Evolutionary conservation across 805 yeast genomes (phyloP).

Genomic region (Candida corydali): DNA sequence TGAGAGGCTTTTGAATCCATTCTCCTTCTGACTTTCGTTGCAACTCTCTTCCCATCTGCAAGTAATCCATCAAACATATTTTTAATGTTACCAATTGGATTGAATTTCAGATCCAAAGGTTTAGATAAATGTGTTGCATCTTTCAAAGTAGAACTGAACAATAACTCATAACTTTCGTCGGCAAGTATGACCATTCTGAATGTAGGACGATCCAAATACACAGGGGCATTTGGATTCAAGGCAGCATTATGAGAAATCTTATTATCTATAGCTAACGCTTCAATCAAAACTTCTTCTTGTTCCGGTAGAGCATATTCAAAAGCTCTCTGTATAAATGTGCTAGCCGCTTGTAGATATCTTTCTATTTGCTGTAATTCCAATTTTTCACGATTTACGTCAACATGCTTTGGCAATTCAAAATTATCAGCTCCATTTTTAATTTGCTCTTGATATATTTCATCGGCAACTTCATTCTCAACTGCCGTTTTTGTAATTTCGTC

Average conservation of each 20-base stretch:
- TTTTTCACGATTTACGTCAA: slow-evolving; percentile 58
- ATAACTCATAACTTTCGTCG: slow-evolving; percentile 85
- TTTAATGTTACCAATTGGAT: slow-evolving; percentile 58
- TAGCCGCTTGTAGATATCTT: slow-evolving; percentile 81
- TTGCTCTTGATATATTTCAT: slow-evolving; percentile 46
- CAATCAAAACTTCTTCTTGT: slow-evolving; percentile 36
- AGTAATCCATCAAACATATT: slow-evolving; percentile 88
- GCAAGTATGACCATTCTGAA: slow-evolving; percentile 93
- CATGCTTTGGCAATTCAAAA: slow-evolving; percentile 49
- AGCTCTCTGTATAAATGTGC: slow-evolving; percentile 79
- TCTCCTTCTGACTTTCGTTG: slow-evolving; percentile 80
- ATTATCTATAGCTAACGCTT: slow-evolving; percentile 34
- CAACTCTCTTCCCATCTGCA: slow-evolving; percentile 91
- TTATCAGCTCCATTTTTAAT: slow-evolving; percentile 20
- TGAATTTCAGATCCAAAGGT: slow-evolving; percentile 43
- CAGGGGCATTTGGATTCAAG: slow-evolving; percentile 74
- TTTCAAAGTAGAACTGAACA: slow-evolving; percentile 68
- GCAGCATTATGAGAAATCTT: slow-evolving; percentile 68
- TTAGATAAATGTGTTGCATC: slow-evolving; percentile 64
- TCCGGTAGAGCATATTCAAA: slow-evolving; percentile 85
- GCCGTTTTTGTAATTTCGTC: slow-evolving; percentile 62
- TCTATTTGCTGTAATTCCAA: slow-evolving; percentile 66
- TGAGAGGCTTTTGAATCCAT: slow-evolving; percentile 64
- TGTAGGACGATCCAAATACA: slow-evolving; percentile 73
- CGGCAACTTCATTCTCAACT: slow-evolving; percentile 67